These are phyloP conservation scores for Penicillium cinerascens DNA, from an alignment of 495 filamentous ascomycete species.

Conservation along the genomic window DNA sequence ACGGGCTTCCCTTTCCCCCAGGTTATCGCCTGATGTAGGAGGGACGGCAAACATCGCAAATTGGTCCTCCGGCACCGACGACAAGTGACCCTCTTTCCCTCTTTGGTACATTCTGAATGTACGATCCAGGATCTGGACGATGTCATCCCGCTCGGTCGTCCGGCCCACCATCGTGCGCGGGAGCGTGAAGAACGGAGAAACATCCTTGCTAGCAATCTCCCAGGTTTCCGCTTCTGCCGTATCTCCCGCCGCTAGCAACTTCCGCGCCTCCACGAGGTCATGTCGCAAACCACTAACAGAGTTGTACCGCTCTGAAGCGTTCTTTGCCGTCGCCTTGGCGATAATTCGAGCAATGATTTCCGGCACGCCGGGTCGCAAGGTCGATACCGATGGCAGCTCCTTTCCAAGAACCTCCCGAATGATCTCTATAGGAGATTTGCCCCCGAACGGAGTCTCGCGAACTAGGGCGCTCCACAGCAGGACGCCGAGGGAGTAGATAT, in stretches of 20 bases:
- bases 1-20: too few species aligned
- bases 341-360: conserved; percentile 65
- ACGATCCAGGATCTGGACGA: conserved; percentile 62
- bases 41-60: background rate
- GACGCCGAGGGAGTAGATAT: conserved; percentile 72
- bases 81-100: conserved; percentile 37
- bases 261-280: conserved; percentile 59
- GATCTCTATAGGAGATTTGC: conserved; percentile 64
- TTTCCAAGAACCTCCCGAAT: conserved; percentile 66
- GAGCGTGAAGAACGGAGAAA: conserved; percentile 69
- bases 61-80: conserved; percentile 19
- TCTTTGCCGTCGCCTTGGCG: conserved; percentile 72
- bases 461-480: conserved; percentile 69
- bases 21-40: too few species aligned
- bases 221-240: conserved; percentile 52
- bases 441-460: conserved; percentile 62
- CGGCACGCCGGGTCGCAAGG: conserved; percentile 61
- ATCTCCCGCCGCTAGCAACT: conserved; percentile 60
- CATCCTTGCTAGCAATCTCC: conserved; percentile 58
- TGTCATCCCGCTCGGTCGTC: conserved; percentile 51
- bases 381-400: conserved; percentile 61
- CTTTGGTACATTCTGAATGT: conserved; percentile 40
- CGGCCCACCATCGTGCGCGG: conserved; percentile 63
- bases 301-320: conserved; percentile 68
- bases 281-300: conserved; percentile 64